These are phyloP conservation scores for Neonothopanus nambi DNA, from an alignment of 1,284 basidiomycete species.

Conservation along the genomic window DNA sequence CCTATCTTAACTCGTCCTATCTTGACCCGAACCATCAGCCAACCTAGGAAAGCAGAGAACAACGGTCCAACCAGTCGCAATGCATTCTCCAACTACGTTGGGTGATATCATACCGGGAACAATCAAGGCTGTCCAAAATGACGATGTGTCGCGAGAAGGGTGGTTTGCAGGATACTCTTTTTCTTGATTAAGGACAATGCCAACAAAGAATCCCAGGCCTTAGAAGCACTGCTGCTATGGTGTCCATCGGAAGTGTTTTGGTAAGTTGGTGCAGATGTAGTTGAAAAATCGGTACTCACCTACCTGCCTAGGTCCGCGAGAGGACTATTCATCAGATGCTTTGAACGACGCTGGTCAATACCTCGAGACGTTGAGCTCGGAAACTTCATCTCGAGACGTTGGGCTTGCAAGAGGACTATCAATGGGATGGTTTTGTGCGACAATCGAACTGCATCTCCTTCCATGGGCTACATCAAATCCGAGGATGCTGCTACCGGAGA, in stretches of 20 bases:
- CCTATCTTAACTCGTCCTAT: constrained; percentile 67
- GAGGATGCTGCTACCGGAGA: too few relatives aligned
- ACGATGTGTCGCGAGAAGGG: constrained; percentile 81
- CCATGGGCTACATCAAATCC: too few relatives aligned
- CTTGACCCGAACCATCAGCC: constrained; percentile 43
- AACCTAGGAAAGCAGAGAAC: constrained; percentile 72
- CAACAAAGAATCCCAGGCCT: constrained; percentile 47
- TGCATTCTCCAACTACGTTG: constrained; percentile 65
- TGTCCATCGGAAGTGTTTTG: constrained; percentile 82
- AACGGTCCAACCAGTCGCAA: constrained; percentile 75
- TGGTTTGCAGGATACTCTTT: constrained; percentile 58
- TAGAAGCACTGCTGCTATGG: constrained; percentile 82
- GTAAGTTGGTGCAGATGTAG: constrained; percentile 43
- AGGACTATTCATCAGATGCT: constrained; percentile 84
- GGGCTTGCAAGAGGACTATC: constrained; percentile 87
- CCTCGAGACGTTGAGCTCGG: constrained; percentile 95
- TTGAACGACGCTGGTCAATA: constrained; percentile 93
- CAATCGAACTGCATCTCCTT: too few relatives aligned
- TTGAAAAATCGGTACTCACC: constrained; percentile 12
- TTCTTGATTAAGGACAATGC: constrained; percentile 8
- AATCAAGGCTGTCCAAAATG: constrained; percentile 66
- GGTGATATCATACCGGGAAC: constrained; percentile 67
- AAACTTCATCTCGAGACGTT: constrained; percentile 86
- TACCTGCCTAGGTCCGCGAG: constrained; percentile 61
- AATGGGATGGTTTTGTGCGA: too few relatives aligned